Evolutionary conservation across 345 rosid genomes (phyloP).

Genomic region (Excoecaria cochinchinensis): DNA sequence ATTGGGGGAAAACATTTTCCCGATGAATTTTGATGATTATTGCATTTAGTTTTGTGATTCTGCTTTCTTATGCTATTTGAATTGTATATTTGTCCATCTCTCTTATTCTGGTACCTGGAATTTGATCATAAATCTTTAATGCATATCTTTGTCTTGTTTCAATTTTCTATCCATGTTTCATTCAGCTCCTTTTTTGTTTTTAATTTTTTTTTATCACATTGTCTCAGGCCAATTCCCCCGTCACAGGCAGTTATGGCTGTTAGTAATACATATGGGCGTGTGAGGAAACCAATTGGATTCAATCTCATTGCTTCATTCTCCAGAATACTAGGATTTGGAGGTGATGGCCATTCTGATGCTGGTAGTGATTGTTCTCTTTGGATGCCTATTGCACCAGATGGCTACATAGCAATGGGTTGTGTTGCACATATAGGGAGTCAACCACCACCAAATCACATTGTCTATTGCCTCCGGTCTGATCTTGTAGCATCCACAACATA

Average conservation of each 20-base stretch:
- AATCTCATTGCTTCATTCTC: constrained; percentile 64
- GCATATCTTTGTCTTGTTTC: background rate
- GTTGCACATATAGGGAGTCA: constrained; percentile 77
- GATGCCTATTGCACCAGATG: constrained; percentile 94
- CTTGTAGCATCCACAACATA: constrained; percentile 81
- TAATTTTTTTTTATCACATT: background rate
- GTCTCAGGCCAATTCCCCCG: constrained; percentile 91
- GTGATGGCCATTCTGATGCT: constrained; percentile 36
- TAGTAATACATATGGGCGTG: constrained; percentile 93
- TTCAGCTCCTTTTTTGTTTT: background rate
- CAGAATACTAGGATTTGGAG: constrained; percentile 50
- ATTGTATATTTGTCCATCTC: background rate
- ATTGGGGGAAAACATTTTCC: background rate
- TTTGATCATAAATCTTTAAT: background rate
- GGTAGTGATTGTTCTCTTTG: constrained; percentile 79
- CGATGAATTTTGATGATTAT: background rate
- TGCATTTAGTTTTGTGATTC: background rate
- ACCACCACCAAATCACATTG: constrained; percentile 80
- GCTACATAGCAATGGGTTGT: constrained; percentile 85
- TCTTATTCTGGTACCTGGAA: background rate
- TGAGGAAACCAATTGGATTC: constrained; percentile 80
- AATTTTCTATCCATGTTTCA: background rate
- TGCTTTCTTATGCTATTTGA: background rate
- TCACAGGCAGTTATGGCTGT: constrained; percentile 94
- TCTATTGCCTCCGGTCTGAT: constrained; percentile 89